These are phyloP conservation scores for Hypocreales sp. DNA, from an alignment of 2,329 filamentous ascomycete genomes.

Conservation along the genomic window DNA sequence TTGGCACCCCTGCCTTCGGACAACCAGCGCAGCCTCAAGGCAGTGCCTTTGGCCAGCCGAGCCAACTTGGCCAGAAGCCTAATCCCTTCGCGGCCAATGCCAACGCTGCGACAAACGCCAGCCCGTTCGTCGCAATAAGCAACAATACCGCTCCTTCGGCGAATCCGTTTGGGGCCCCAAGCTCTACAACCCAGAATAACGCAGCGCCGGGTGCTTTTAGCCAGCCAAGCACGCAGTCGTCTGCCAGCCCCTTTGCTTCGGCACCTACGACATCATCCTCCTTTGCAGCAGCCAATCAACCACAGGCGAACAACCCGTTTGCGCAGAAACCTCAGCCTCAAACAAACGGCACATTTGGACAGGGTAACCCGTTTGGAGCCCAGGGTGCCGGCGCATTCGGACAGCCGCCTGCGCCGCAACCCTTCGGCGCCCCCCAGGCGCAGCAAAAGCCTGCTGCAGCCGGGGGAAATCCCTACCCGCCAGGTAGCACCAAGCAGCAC, in stretches of 20 bases:
- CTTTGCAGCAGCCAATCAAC: constrained; percentile 10
- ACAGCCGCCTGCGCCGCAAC: constrained; percentile 7
- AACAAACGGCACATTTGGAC: constrained; percentile 4
- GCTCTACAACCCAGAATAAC: constrained; percentile 2
- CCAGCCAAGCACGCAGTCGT: constrained; percentile 1
- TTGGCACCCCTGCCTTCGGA: constrained; percentile 17
- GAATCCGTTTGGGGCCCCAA: constrained; percentile 4
- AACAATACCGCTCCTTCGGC: constrained; percentile 1
- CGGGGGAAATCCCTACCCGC: constrained; percentile 23
- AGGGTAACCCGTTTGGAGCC: constrained; percentile 3
- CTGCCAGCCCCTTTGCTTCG: constrained; percentile 11
- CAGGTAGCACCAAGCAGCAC: constrained; percentile 26
- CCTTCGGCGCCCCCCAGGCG: constrained; percentile 8
- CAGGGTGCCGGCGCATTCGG: too few relatives aligned
- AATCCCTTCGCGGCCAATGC: constrained; percentile 18
- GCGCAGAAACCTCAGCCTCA: constrained; percentile 8
- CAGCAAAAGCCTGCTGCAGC: constrained; percentile 5
- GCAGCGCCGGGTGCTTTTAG: constrained; percentile 10
- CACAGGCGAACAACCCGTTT: constrained; percentile 11
- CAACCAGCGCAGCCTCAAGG: constrained; percentile 17
- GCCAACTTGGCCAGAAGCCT: constrained; percentile 19
- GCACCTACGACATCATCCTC: constrained; percentile 9
- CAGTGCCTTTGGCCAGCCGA: constrained; percentile 18
- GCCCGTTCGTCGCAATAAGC: constrained; percentile 10
- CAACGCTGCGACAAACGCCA: constrained; percentile 5